Percentiles rank a stretch among this genome's conserved stretches.
phyloP scores from a whole-genome alignment of 495 filamentous ascomycete species.

The Chaetomium tenue region DNA sequence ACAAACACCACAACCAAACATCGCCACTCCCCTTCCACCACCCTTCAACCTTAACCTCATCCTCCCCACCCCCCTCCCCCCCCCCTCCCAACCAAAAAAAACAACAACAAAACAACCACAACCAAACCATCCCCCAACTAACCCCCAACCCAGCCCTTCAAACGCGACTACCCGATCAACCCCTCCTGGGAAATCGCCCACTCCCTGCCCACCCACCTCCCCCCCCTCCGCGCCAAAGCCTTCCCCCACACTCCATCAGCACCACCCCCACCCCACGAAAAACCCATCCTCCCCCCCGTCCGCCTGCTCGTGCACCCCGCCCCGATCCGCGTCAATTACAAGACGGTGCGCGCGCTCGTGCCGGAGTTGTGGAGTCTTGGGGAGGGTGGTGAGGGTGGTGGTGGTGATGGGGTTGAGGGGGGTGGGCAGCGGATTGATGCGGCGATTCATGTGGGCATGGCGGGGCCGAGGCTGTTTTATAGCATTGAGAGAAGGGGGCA shows the following conservation, averaged over 20 bases:
- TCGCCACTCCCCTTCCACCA: background rate
- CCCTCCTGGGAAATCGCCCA: conserved; percentile 68
- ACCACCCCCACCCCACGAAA: conserved; percentile 13
- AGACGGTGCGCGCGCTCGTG: conserved; percentile 57
- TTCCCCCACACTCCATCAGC: conserved; percentile 23
- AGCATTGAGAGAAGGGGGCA: conserved; percentile 68
- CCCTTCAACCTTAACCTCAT: no score
- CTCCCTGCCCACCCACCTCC: conserved; percentile 53
- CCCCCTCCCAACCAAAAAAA: background rate
- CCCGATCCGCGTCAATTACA: conserved; percentile 68
- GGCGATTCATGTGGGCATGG: conserved; percentile 79
- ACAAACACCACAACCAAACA: background rate
- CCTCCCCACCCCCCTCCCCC: background rate
- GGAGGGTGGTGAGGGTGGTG: background rate
- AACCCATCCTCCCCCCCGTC: conserved; percentile 48
- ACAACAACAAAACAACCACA: background rate
- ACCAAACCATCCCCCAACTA: background rate
- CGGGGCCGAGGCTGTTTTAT: conserved; percentile 65
- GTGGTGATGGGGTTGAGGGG: no score
- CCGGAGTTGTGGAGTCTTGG: conserved; percentile 55
- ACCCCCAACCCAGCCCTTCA: conserved; percentile 57
- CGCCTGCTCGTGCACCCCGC: conserved; percentile 63
- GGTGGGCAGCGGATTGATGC: conserved; percentile 53
- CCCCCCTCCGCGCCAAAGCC: conserved; percentile 42
- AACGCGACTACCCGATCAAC: conserved; percentile 61